Evolutionary conservation across 495 filamentous ascomycete species (phyloP).

Genomic region (Parathielavia hyrcaniae): DNA sequence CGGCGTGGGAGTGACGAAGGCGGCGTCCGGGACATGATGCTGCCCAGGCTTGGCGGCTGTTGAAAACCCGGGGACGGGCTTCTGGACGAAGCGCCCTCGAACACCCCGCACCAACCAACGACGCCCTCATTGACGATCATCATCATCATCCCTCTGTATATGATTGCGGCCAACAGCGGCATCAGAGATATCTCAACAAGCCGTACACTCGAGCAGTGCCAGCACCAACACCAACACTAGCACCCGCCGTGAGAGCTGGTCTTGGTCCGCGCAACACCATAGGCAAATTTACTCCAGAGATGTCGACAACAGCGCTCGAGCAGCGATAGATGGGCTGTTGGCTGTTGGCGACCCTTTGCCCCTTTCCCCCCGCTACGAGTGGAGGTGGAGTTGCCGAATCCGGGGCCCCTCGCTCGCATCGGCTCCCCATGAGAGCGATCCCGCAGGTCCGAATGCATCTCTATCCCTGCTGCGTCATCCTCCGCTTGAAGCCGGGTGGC

Average conservation of each 20-base stretch:
- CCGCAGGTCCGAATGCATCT: constrained; percentile 12
- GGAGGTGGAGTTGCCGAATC: constrained; percentile 2
- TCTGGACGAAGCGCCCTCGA: neutral
- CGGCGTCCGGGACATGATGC: constrained; percentile 12
- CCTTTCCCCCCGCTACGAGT: neutral
- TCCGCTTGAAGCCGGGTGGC: neutral
- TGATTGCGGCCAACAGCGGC: neutral
- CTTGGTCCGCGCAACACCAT: too few species aligned
- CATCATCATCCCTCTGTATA: too few species aligned
- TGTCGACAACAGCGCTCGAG: neutral
- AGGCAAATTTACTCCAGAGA: neutral
- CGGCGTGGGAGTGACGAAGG: constrained; percentile 14
- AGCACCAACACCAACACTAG: too few species aligned
- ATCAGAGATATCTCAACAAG: neutral
- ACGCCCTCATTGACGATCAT: neutral
- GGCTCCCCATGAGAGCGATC: neutral
- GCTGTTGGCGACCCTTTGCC: neutral
- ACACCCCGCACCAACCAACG: constrained; percentile 6
- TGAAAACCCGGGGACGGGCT: constrained; percentile 5
- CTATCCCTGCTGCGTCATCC: constrained; percentile 11
- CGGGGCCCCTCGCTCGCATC: neutral
- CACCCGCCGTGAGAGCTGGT: too few species aligned
- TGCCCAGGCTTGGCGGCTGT: constrained; percentile 2
- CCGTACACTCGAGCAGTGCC: too few species aligned
- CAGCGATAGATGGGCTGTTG: neutral